Evolutionary conservation across 495 filamentous ascomycete species (phyloP).

Genomic region (Penicillium ochrochloron): DNA sequence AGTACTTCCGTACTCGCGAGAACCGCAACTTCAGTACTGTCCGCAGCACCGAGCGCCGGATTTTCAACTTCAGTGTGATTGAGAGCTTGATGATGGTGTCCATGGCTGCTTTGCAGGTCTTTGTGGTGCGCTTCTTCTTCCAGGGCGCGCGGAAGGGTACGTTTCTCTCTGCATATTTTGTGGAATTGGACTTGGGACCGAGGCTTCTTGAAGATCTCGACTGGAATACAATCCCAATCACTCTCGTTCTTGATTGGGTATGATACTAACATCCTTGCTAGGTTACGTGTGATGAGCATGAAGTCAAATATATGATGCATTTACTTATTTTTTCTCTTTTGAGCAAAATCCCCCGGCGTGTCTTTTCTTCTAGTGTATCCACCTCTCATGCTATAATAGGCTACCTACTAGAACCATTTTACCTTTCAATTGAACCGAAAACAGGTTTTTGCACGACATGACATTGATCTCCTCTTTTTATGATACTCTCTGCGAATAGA

Average conservation of each 20-base stretch:
- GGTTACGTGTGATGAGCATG: constrained; percentile 52
- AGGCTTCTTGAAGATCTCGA: too few relatives aligned
- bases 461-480: constrained; percentile 10
- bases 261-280: constrained; percentile 14
- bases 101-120: constrained; percentile 97
- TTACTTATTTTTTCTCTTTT: constrained; percentile 29
- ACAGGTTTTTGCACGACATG: constrained; percentile 20
- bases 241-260: background rate
- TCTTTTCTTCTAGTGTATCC: constrained; percentile 21
- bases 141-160: constrained; percentile 80
- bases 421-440: constrained; percentile 17
- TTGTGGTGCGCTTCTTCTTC: constrained; percentile 98
- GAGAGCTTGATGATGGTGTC: constrained; percentile 90
- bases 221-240: background rate
- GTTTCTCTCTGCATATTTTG: constrained; percentile 26
- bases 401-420: constrained; percentile 28
- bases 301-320: constrained; percentile 41
- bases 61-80: constrained; percentile 96
- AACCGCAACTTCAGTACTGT: constrained; percentile 99
- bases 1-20: constrained; percentile 98
- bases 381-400: constrained; percentile 25
- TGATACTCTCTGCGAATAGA: background rate
- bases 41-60: constrained; percentile 89
- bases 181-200: too few relatives aligned
- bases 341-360: constrained; percentile 25